Percentiles rank a stretch among this genome's conserved stretches.
Conservation (phyloP, 306 rosid species). For the Cicer arietinum region DNA sequence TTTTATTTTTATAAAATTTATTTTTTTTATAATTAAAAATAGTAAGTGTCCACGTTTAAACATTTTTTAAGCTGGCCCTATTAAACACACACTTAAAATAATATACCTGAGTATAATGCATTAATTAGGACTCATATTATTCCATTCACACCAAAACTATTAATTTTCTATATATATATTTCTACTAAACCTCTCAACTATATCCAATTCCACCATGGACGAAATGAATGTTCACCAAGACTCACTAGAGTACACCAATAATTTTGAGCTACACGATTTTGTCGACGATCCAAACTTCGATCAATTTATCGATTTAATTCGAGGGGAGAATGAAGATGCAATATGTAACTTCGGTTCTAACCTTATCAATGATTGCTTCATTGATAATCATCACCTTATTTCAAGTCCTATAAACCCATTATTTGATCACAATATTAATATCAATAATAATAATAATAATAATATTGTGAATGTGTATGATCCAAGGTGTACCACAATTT, state of each 20-base stretch:
- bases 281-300: constrained; percentile 62
- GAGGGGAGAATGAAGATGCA: constrained; percentile 62
- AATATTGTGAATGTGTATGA: constrained; percentile 45
- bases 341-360: constrained; percentile 53
- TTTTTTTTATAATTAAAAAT: too few relatives aligned
- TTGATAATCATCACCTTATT: constrained; percentile 47
- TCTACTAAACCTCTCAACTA: constrained; percentile 15
- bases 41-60: too few relatives aligned
- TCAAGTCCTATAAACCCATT: constrained; percentile 28
- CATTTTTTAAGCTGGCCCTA: too few relatives aligned
- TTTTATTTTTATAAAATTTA: too few relatives aligned
- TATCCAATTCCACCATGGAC: constrained; percentile 22
- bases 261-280: constrained; percentile 68
- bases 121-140: constrained; percentile 22
- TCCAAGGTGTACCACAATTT: constrained; percentile 51
- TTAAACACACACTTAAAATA: too few relatives aligned
- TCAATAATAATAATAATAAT: not conserved
- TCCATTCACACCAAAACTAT: constrained; percentile 49
- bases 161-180: constrained; percentile 35
- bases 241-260: constrained; percentile 42
- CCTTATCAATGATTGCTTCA: constrained; percentile 57
- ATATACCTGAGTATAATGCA: not conserved
- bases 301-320: constrained; percentile 71
- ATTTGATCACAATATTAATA: constrained; percentile 35
- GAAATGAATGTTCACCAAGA: constrained; percentile 50